Conservation (phyloP, 352 stramenopile genomes). For the Globisporangium uncinulatum region DNA sequence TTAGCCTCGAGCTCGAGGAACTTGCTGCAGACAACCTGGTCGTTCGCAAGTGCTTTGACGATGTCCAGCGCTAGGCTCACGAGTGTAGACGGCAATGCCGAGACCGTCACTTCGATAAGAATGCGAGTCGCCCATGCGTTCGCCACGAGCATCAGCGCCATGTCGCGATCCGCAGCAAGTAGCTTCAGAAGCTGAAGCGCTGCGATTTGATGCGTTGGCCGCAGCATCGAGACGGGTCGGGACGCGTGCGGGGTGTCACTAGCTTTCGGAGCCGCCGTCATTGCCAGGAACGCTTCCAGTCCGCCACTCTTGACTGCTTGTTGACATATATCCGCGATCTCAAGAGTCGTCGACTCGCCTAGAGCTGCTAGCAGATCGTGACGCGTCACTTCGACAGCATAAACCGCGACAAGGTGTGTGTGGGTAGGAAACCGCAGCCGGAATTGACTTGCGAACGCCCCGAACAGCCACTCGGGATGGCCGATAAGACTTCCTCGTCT, state of each 20-base stretch:
- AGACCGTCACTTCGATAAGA: conserved; percentile 7
- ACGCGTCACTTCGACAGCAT: not conserved
- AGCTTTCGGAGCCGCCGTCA: not conserved
- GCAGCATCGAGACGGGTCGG: not conserved
- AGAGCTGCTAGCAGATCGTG: conserved; percentile 4
- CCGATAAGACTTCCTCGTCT: conserved; percentile 4
- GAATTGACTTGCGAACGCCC: not conserved
- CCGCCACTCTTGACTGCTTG: too few relatives aligned
- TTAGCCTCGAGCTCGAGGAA: conserved; percentile 1
- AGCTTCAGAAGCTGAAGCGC: conserved; percentile 3
- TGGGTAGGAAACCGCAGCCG: too few relatives aligned
- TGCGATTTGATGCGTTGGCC: conserved; percentile 3
- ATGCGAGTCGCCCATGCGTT: conserved; percentile 10
- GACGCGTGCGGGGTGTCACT: not conserved
- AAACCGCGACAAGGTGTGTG: not conserved
- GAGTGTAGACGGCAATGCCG: not conserved
- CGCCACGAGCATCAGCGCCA: conserved; percentile 2
- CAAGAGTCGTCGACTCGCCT: conserved; percentile 1
- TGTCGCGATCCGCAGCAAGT: conserved; percentile 1
- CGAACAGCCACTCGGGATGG: conserved; percentile 6
- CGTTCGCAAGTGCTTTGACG: not conserved
- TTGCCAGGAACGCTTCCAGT: too few relatives aligned
- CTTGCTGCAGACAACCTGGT: conserved; percentile 4
- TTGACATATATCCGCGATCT: not conserved
- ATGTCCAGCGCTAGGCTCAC: conserved; percentile 6